phyloP scores from a whole-genome alignment of 129 eudicot genomes.

The Solidago caesia region DNA sequence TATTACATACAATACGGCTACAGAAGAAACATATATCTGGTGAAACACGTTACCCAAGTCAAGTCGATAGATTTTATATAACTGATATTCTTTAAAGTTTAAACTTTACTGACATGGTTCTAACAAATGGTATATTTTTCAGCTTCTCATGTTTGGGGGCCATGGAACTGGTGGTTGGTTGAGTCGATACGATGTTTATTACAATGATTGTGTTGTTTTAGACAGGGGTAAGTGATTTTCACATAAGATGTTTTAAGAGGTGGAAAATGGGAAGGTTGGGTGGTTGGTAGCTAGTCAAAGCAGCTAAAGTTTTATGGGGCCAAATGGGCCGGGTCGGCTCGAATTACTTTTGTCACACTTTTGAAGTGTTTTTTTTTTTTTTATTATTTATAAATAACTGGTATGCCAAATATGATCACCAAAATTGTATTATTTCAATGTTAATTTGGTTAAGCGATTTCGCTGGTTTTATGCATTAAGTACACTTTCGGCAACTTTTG shows the following conservation, averaged over 20 bases:
- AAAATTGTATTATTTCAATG: neutral
- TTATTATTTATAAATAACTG: neutral
- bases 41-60: neutral
- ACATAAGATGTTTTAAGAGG: neutral
- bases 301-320: neutral
- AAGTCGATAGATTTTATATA: slow-evolving; percentile 1
- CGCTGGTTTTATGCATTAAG: slow-evolving; percentile 7
- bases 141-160: slow-evolving; percentile 96
- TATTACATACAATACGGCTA: too few species aligned
- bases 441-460: neutral
- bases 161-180: slow-evolving; percentile 99
- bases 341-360: neutral
- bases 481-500: neutral
- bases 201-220: slow-evolving; percentile 83
- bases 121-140: slow-evolving; percentile 23
- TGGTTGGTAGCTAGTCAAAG: neutral
- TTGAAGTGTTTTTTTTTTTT: neutral
- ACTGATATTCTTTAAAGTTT: neutral
- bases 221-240: slow-evolving; percentile 78
- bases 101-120: slow-evolving; percentile 4
- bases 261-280: slow-evolving; percentile 9
- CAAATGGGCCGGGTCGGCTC: neutral
- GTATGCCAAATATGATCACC: neutral
- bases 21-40: neutral
- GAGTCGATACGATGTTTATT: slow-evolving; percentile 93